Conservation (phyloP, 345 rosid genomes). For the Salix dunnii region DNA sequence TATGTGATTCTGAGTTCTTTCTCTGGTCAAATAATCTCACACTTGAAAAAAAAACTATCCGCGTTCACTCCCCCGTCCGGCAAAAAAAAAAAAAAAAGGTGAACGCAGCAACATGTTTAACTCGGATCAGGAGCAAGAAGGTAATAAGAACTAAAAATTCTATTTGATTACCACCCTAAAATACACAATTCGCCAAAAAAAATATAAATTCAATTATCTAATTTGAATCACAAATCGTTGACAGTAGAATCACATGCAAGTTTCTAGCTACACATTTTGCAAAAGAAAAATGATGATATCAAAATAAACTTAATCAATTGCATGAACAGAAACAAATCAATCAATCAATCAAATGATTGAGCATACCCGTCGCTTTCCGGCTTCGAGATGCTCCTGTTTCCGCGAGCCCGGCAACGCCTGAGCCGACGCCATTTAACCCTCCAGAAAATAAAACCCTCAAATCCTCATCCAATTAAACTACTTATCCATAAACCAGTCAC, state of each 20-base stretch:
- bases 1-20: background rate
- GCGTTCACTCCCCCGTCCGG: background rate
- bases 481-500: background rate
- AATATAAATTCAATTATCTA: background rate
- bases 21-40: background rate
- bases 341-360: background rate
- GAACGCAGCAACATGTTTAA: background rate
- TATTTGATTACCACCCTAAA: background rate
- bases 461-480: background rate
- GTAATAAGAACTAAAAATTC: background rate
- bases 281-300: background rate
- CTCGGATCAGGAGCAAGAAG: background rate
- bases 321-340: background rate
- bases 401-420: slow-evolving; percentile 72
- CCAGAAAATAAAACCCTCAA: background rate
- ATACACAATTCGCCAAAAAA: background rate
- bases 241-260: background rate
- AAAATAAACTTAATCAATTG: background rate
- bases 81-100: background rate
- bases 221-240: background rate
- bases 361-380: slow-evolving; percentile 89
- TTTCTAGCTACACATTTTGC: background rate
- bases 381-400: slow-evolving; percentile 80
- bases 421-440: slow-evolving; percentile 77
- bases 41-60: background rate